These are phyloP conservation scores for Chlamydomonas sp. DNA, from an alignment of 139 green algal genomes.

Conservation along the genomic window DNA sequence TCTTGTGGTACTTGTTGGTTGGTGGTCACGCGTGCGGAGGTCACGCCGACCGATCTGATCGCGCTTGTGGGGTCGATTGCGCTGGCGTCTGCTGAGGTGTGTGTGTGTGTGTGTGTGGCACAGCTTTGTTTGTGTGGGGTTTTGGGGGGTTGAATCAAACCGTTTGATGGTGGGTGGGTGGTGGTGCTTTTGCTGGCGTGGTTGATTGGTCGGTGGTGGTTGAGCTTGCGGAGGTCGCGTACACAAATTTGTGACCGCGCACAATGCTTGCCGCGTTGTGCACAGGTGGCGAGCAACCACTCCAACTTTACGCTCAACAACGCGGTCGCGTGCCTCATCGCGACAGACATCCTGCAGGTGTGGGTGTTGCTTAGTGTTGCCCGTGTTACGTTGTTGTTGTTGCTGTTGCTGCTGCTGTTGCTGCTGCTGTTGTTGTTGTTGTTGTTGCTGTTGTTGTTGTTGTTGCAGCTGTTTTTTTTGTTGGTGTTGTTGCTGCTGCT, in stretches of 20 bases:
- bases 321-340: conserved; percentile 45
- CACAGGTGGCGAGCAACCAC: conserved; percentile 48
- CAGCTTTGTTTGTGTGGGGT: too few relatives aligned
- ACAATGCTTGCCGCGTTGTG: too few relatives aligned
- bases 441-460: conserved; percentile 30
- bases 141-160: too few relatives aligned
- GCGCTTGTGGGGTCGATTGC: conserved; percentile 5
- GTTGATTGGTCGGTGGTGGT: conserved; percentile 32
- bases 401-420: not conserved
- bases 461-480: too few relatives aligned
- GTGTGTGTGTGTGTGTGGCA: too few relatives aligned
- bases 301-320: conserved; percentile 79
- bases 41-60: conserved; percentile 28
- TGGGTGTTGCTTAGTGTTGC: conserved; percentile 9
- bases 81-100: conserved; percentile 6
- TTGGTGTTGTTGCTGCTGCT: too few relatives aligned
- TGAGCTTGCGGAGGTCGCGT: conserved; percentile 16
- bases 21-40: conserved; percentile 15
- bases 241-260: conserved; percentile 30
- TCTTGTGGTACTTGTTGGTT: too few relatives aligned
- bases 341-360: conserved; percentile 29
- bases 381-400: not conserved
- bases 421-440: too few relatives aligned
- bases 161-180: too few relatives aligned
- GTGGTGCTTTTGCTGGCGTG: too few relatives aligned